These are phyloP conservation scores for Kwoniella shivajii DNA, from an alignment of 1,284 basidiomycete species.

Conservation along the genomic window DNA sequence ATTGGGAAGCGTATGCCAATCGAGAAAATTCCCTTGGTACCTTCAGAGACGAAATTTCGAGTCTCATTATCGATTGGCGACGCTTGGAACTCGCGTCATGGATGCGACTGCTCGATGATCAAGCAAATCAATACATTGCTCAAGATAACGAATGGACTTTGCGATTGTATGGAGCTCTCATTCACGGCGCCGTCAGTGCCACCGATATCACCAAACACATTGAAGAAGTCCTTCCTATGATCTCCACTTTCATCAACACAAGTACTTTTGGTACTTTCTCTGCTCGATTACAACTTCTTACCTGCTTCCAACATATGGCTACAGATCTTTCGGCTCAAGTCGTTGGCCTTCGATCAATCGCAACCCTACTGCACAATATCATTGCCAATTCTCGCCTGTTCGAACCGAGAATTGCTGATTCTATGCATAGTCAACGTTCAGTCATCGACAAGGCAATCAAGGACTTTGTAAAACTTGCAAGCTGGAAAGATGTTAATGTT, in stretches of 20 bases:
- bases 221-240: slow-evolving; percentile 69
- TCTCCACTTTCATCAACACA: slow-evolving; percentile 78
- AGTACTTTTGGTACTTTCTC: slow-evolving; percentile 82
- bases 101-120: slow-evolving; percentile 76
- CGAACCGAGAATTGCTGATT: slow-evolving; percentile 58
- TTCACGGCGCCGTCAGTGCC: slow-evolving; percentile 67
- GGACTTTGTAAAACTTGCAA: slow-evolving; percentile 89
- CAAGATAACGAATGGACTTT: slow-evolving; percentile 88
- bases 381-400: slow-evolving; percentile 70
- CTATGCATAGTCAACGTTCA: slow-evolving; percentile 64
- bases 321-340: slow-evolving; percentile 47
- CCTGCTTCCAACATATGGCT: slow-evolving; percentile 64
- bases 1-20: slow-evolving; percentile 96
- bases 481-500: slow-evolving; percentile 97
- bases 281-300: slow-evolving; percentile 69
- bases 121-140: slow-evolving; percentile 64
- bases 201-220: slow-evolving; percentile 55
- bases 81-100: slow-evolving; percentile 86
- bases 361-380: slow-evolving; percentile 69
- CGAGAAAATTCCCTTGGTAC: slow-evolving; percentile 75
- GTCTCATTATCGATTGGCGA: slow-evolving; percentile 86
- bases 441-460: slow-evolving; percentile 78
- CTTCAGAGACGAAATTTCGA: slow-evolving; percentile 68
- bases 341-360: slow-evolving; percentile 42
- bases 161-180: slow-evolving; percentile 77